Evolutionary conservation across 257 asterid species (phyloP), one percentile per base, ranked within the genome.

Genomic region (Cinchona pubescens): DNA sequence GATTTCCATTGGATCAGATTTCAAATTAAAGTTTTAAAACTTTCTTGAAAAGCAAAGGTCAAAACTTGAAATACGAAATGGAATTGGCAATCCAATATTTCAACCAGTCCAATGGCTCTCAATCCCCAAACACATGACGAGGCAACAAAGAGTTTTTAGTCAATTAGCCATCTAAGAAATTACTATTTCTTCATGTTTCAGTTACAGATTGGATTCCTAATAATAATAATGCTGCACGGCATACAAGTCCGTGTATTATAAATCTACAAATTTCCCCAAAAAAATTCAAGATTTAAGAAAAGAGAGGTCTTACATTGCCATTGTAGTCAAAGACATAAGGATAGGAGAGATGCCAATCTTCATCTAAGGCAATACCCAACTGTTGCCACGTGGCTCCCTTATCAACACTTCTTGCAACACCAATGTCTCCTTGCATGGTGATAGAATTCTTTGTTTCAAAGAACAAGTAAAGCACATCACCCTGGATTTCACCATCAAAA

Each of bases 331-430:
- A 95, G 78, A 92, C 93, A 45, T 89, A 92, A 0, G 99, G 98
- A 86, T 86, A 92, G 27, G 99, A 95, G 45, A 95, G 97, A 88
- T 95, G 99, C 98, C 99, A 95, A 77, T 87, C 93, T 80, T 92
- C 98, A 71, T 95, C 96, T 21, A 95, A 89, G 67, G 96, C 96
- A 51, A 88, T 83, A 12, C 99, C 99, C 84, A 95, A 78, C 78
- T 85, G 97, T 82, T 91, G 86, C 99, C 99, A 95, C 3, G 97
- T 91, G 19, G 88, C 96, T 76, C 98, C 99, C 66, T 88, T 81
- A 77, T 95, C 99, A 25, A 74, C 45, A 79, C 98, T 95, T 77
- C 79, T 84, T 56, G 99, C 87, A 80, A 92, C 99, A 75, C 94
- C 99, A 62, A 92, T 95, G 80, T 95, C 99, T 70, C 99, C 99